A percentile compares a stretch with the other conserved stretches of the same genome.
Conservation (phyloP, 169 alveolate species). For the Cystoisospora suis region DNA sequence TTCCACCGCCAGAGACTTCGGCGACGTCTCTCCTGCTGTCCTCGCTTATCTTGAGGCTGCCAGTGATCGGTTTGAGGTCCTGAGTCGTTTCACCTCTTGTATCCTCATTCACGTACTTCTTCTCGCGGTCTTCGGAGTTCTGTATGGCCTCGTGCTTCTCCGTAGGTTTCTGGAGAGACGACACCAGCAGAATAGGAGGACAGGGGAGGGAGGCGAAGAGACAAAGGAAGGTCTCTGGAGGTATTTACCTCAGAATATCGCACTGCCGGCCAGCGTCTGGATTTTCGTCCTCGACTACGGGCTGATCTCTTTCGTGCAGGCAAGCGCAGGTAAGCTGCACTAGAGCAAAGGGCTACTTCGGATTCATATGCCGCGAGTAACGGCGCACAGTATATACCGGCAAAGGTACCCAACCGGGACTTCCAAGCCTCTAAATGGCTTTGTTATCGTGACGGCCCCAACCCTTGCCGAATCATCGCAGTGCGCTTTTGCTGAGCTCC, state of each 20-base stretch:
- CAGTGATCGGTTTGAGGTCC: background rate
- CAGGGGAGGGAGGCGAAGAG: background rate
- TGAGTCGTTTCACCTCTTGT: constrained; percentile 5
- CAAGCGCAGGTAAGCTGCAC: constrained; percentile 16
- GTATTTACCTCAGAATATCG: background rate
- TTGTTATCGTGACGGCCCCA: no score
- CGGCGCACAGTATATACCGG: no score
- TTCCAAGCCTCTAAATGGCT: no score
- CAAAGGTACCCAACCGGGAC: no score
- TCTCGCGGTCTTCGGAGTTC: background rate
- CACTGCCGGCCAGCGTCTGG: background rate
- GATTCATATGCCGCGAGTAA: no score
- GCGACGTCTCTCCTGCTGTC: background rate
- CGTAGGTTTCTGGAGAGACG: background rate
- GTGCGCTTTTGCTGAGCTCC: no score
- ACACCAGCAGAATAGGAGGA: background rate
- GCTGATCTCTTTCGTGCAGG: background rate
- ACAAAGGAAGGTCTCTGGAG: background rate
- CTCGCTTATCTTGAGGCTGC: background rate
- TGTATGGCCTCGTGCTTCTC: background rate
- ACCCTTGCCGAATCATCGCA: no score
- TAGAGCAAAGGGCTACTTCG: no score
- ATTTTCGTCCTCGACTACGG: constrained; percentile 20
- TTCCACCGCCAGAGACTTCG: no score
- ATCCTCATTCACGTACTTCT: background rate